Base-by-base conservation (phyloP, 2,329 filamentous ascomycete genomes). In the Calonectria hongkongensis region DNA sequence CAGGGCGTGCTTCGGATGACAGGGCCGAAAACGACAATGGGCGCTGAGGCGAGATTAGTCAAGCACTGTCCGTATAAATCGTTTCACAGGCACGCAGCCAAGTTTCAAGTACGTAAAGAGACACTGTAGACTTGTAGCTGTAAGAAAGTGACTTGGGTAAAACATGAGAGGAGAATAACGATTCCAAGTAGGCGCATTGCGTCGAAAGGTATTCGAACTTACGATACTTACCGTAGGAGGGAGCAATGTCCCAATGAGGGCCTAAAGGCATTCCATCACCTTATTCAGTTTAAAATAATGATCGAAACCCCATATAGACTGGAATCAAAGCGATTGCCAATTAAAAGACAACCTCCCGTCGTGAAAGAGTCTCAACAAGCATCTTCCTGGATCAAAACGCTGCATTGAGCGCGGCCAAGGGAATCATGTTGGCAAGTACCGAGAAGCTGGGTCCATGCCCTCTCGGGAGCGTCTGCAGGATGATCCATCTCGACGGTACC, bases 1-100 rank as follows among this genome's bases (percentile, higher is more conserved):
- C 28, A 43, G 71, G 73, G 45, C 43, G 47, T 66, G 47, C 56
- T 76, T 73, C 77, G 77, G 77, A 76, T 78, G 48, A 56, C 64
- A 79, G 77, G 78, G 54, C 78, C 78, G 78, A 65, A 60, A 62
- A 39, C 45, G 60, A 58, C 21, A 4, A 41, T 33, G 15, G 62
- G 28, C 27, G 28, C 45, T 30, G 36, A 50, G 33, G 64, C 71
- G 65, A 75, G 39, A 70, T 74, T 70, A 58, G 66, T 27, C 41
- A n/a, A 51, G 65, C 65, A 58, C 54, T 36, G 45, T 27, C 33
- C 58, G 39, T 36, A 51, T 33, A 28, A 3, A 10, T 12, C 16
- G 16, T 16, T 30, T 30, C 4, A n/a, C 28, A n/a, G 21, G 36
- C 21, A 45, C 64, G 64, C 64, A 25, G 39, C 16, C 5, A 50